phyloP scores from a whole-genome alignment of 192 early-diverging fungal genomes.

The Entrophospora sp. region DNA sequence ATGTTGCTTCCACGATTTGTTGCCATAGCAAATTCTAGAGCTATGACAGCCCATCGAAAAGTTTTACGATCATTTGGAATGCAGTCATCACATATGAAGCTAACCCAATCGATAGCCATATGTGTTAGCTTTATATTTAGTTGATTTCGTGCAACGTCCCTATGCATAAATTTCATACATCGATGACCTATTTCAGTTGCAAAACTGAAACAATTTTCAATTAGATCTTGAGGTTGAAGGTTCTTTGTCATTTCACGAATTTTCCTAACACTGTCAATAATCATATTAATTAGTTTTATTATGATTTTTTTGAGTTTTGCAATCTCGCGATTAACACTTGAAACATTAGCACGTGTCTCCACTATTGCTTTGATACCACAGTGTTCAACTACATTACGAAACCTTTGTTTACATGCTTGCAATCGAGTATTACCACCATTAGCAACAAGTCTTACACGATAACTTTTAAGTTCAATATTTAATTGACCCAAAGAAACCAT shows the following conservation, averaged over 20 bases:
- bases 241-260: conserved; percentile 41
- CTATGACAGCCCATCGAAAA: conserved; percentile 76
- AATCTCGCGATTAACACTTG: conserved; percentile 46
- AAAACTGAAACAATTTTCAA: conserved; percentile 66
- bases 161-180: conserved; percentile 29
- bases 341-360: conserved; percentile 49
- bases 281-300: conserved; percentile 42
- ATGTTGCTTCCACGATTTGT: conserved; percentile 67
- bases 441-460: conserved; percentile 49
- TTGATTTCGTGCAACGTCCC: conserved; percentile 37
- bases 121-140: conserved; percentile 59
- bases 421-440: conserved; percentile 31
- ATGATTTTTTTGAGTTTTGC: conserved; percentile 49
- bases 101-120: conserved; percentile 79
- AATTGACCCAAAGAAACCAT: conserved; percentile 33
- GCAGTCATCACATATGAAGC: conserved; percentile 79
- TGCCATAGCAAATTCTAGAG: conserved; percentile 74
- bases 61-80: conserved; percentile 69
- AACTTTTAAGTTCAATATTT: conserved; percentile 40
- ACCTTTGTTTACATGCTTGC: conserved; percentile 34
- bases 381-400: conserved; percentile 39
- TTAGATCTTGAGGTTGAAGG: conserved; percentile 48
- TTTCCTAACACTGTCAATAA: conserved; percentile 44
- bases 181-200: conserved; percentile 61
- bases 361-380: conserved; percentile 39